Evolutionary conservation across 2,329 filamentous ascomycete genomes (phyloP).

Genomic region (Colletotrichum godetiae): DNA sequence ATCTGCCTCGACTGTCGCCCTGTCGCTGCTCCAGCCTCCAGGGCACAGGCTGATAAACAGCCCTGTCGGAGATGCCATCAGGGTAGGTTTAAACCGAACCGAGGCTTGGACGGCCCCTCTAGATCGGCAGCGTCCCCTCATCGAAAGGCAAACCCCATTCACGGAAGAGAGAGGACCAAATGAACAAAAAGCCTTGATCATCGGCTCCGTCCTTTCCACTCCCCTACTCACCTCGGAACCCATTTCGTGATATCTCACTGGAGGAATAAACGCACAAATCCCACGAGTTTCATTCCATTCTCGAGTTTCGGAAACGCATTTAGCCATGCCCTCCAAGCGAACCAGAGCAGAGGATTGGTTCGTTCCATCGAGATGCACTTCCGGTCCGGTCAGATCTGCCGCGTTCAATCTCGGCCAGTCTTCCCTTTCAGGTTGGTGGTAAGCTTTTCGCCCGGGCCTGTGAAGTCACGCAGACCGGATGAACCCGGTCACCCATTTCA

Average conservation of each 20-base stretch:
- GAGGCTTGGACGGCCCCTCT: slow-evolving; percentile 25
- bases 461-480: slow-evolving; percentile 22
- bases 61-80: not conserved
- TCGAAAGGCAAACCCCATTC: not conserved
- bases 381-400: slow-evolving; percentile 28
- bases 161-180: not conserved
- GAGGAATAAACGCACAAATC: slow-evolving; percentile 25
- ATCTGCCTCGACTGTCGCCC: not conserved
- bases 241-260: slow-evolving; percentile 22
- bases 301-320: not conserved
- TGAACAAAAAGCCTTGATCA: not conserved
- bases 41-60: not conserved
- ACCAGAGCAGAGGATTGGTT: slow-evolving; percentile 13
- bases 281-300: slow-evolving; percentile 14
- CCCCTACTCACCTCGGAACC: slow-evolving; percentile 16
- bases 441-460: slow-evolving; percentile 20
- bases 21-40: not conserved
- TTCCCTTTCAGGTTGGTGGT: slow-evolving; percentile 35
- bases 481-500: slow-evolving; percentile 25
- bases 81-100: slow-evolving; percentile 27
- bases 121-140: slow-evolving; percentile 19
- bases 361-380: slow-evolving; percentile 26
- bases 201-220: slow-evolving; percentile 18
- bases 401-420: slow-evolving; percentile 32
- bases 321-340: slow-evolving; percentile 9